Evolutionary conservation across 2,329 filamentous ascomycete species (phyloP).

Genomic region (Curvularia spicifera): DNA sequence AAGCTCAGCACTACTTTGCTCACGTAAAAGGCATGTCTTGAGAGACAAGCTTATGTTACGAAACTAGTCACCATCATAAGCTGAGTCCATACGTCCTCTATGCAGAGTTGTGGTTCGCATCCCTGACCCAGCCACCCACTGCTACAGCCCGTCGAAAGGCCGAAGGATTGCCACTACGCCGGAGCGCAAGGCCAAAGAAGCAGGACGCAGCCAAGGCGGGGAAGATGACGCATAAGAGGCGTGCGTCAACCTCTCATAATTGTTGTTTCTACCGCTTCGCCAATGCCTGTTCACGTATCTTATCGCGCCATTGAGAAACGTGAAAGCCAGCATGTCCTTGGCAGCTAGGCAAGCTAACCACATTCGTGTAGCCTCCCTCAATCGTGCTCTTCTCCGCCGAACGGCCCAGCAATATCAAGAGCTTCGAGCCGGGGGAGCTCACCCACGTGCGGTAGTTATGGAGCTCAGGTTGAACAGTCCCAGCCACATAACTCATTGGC

Average conservation of each 20-base stretch:
- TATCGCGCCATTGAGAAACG: slow-evolving; percentile 23
- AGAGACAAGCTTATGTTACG: neutral
- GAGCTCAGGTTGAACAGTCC: slow-evolving; percentile 20
- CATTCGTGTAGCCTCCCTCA: slow-evolving; percentile 14
- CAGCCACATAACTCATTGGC: slow-evolving; percentile 20
- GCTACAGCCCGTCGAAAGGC: slow-evolving; percentile 3
- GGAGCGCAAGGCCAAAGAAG: slow-evolving; percentile 11
- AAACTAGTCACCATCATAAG: neutral
- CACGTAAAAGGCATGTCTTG: neutral
- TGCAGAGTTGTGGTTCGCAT: neutral
- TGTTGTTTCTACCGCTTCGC: slow-evolving; percentile 13
- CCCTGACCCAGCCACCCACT: neutral
- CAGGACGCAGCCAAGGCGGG: slow-evolving; percentile 10
- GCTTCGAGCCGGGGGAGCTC: slow-evolving; percentile 18
- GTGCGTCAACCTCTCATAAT: slow-evolving; percentile 5
- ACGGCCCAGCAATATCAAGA: slow-evolving; percentile 19
- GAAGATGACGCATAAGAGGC: slow-evolving; percentile 8
- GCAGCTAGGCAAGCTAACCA: slow-evolving; percentile 30
- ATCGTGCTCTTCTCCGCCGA: slow-evolving; percentile 13
- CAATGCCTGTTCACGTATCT: slow-evolving; percentile 17
- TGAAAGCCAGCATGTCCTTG: slow-evolving; percentile 26
- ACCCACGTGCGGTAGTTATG: slow-evolving; percentile 38
- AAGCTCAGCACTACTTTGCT: neutral
- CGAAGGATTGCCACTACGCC: neutral
- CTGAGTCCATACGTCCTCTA: neutral